These are phyloP conservation scores for Trichophyton schoenleinii DNA, from an alignment of 2,329 filamentous ascomycete genomes.

Conservation along the genomic window DNA sequence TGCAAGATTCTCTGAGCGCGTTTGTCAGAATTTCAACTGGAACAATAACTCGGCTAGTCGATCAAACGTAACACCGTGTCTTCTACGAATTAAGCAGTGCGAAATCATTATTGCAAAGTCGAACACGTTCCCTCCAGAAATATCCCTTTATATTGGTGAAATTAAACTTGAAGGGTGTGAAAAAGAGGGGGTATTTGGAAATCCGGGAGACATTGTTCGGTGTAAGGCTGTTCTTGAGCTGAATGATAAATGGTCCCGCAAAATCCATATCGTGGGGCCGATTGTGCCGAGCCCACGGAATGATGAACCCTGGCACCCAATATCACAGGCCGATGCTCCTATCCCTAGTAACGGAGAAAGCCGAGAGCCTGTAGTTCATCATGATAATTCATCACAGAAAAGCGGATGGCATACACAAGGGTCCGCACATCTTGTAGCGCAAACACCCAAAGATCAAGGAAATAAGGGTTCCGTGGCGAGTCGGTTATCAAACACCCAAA, in stretches of 20 bases:
- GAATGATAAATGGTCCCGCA: neutral
- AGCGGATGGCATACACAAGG: neutral
- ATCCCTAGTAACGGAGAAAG: neutral
- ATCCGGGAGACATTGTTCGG: slow-evolving; percentile 13
- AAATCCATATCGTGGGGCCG: neutral
- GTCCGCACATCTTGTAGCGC: neutral
- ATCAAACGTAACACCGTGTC: slow-evolving; percentile 18
- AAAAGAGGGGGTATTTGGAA: slow-evolving; percentile 18
- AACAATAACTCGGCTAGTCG: slow-evolving; percentile 13
- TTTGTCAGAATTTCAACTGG: slow-evolving; percentile 16
- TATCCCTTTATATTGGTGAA: slow-evolving; percentile 16
- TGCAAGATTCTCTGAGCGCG: slow-evolving; percentile 20
- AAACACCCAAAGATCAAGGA: neutral
- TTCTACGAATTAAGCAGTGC: slow-evolving; percentile 24
- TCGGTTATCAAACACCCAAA: neutral
- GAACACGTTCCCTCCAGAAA: slow-evolving; percentile 5
- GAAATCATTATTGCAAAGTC: slow-evolving; percentile 23
- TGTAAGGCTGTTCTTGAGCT: slow-evolving; percentile 9
- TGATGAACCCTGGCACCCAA: neutral
- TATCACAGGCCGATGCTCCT: neutral
- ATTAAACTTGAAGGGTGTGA: slow-evolving; percentile 19
- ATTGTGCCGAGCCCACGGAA: neutral
- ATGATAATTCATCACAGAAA: neutral
- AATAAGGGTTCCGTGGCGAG: neutral
- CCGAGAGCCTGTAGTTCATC: neutral